Evolutionary conservation across 352 stramenopile genomes (phyloP), one percentile per base, ranked within the genome.

Genomic region (Globisporangium carolinianum): DNA sequence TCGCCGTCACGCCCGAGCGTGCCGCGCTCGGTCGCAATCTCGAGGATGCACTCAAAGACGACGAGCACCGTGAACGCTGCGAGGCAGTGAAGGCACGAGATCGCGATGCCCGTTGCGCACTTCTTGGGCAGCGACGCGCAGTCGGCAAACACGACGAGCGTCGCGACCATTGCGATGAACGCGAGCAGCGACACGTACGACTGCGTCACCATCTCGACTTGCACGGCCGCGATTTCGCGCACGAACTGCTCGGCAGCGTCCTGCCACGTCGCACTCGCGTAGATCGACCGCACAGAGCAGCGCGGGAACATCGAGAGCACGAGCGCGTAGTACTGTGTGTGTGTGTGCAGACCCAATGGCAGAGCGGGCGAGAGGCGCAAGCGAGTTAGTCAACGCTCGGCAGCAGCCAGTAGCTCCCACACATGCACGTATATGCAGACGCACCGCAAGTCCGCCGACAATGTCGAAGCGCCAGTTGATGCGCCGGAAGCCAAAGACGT

Each of bases 381-480:
- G 24, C 24, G 24, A 32, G 24, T 32, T 32, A 32, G 24, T 32
- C 24, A 32, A 39, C 11, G 18, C 7, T 6, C 35, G 12, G 11
- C 39, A 41, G 37, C 1, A 15, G 4, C 50, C 14, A 41, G 18
- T 0, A 18, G 24, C 17, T 11, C 8, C 18, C 11, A 37, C 11
- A 6, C 32, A 14, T 5, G 9, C 4, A 32, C 17, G 12, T 18
- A 17, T n/a, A 9, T 54, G 11, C 42, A 17, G 11, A 72, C 77
- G 42, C 75, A 93, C 85, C 64, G 74, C 79, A 55, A 96, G 63
- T 53, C 86, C 86, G 36, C 90, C 91, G 18, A 97, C 76, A 50
- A 97, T 80, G 75, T 98, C 92, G 49, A 97, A 95, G 24, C 89
- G 76, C 92, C 92, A 98, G 63, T 97, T 97, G 56, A 95, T 88